Percentiles rank a stretch among this genome's conserved stretches.
Evolutionary conservation across 2,329 filamentous ascomycete species (phyloP).

Genomic region (Curvularia spicifera): DNA sequence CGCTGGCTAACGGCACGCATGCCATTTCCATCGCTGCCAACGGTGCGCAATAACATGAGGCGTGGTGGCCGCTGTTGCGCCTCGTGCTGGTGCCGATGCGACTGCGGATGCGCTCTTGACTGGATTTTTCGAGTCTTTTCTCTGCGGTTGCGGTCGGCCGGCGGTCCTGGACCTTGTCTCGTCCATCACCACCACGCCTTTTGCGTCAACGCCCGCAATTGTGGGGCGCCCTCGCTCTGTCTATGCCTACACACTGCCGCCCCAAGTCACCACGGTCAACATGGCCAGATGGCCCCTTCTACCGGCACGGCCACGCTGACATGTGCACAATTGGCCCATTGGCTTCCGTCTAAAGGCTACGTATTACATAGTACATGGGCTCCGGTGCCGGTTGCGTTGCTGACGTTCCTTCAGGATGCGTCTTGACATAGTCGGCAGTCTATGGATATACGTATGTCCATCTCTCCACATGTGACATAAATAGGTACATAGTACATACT

Average conservation of each 20-base stretch:
- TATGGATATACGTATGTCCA: neutral
- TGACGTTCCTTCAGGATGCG: conserved; percentile 14
- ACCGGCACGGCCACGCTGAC: neutral
- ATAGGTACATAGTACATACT: too few relatives aligned
- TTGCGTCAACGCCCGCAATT: conserved; percentile 15
- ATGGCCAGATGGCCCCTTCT: neutral
- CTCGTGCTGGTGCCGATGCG: conserved; percentile 21
- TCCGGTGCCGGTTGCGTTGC: conserved; percentile 14
- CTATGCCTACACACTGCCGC: neutral
- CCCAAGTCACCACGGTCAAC: neutral
- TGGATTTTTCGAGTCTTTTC: conserved; percentile 30
- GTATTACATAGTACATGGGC: neutral
- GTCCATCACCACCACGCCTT: conserved; percentile 25
- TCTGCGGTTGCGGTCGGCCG: conserved; percentile 32
- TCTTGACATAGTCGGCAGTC: neutral
- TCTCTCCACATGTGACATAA: neutral
- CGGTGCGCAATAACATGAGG: conserved; percentile 41
- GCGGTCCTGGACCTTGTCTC: conserved; percentile 25
- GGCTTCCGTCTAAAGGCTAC: neutral
- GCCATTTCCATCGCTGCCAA: conserved; percentile 44
- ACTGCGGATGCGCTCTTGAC: conserved; percentile 20
- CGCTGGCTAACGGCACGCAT: conserved; percentile 41
- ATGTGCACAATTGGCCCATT: neutral
- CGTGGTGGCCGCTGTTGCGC: conserved; percentile 29
- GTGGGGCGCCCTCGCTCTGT: conserved; percentile 14